Base-by-base conservation (phyloP, 2,329 filamentous ascomycete species). In the Alternaria panax region DNA sequence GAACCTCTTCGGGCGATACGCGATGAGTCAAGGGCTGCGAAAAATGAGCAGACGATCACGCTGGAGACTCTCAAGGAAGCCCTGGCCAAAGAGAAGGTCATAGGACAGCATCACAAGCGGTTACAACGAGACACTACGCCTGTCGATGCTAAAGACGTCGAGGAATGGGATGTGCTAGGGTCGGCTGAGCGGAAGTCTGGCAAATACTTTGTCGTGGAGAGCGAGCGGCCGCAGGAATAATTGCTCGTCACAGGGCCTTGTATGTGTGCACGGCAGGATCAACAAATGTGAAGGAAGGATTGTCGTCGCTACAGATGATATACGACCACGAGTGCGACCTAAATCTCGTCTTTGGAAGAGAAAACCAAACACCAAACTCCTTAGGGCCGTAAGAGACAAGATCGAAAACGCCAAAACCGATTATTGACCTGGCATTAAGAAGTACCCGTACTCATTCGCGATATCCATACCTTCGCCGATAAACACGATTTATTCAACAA, bases 151-250 rank as follows among this genome's bases (percentile, higher is more conserved):
- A 69, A 79, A 4, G 80, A 83, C 14, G 83, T 80, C 1, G 87
- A 90, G 78, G 80, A 87, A 62, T 94, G 92, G 87, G 85, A 95
- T 80, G 87, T 90, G 0, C 76, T 95, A 47, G 84, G 83, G 1
- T 85, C 85, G 54, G 91, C 92, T 0, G 82, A 85, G 16, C 87
- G 85, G 69, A 92, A 83, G 54, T 85, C 85, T 5, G 91, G 91
- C 14, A 86, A 84, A 65, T 96, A 89, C 70, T 94, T 96, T 67
- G 87, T 94, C 7, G 92, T 95, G 2, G 86, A 92, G 64, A 88
- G 85, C 65, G 83, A 82, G 32, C 84, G 83, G 54, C 63, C 72
- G 7, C 68, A 69, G 24, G 72, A 76, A 52, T 75, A 59, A 8
- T 7, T 12, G 5, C 4, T 20, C 32, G 18, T 16, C n/a, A n/a